Evolutionary conservation across 2,329 filamentous ascomycete genomes (phyloP).

Genomic region (Apiospora marii): DNA sequence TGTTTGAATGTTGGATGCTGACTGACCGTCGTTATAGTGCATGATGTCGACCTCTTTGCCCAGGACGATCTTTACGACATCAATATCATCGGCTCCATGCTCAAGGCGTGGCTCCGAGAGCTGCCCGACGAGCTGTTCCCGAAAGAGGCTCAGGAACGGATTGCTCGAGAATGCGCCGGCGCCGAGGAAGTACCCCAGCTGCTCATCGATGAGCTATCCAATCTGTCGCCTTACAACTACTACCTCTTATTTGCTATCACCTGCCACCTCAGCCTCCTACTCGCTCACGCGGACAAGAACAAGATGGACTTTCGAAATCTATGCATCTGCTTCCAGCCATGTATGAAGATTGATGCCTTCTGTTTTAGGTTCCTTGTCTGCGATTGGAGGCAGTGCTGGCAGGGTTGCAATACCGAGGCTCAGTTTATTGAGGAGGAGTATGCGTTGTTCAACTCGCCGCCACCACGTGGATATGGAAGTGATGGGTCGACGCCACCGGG

Average conservation of each 20-base stretch:
- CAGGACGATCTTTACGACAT: slow-evolving; percentile 92
- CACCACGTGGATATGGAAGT: slow-evolving; percentile 48
- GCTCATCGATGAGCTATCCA: slow-evolving; percentile 90
- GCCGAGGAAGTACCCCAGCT: slow-evolving; percentile 83
- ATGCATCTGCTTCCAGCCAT: slow-evolving; percentile 96
- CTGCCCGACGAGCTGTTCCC: slow-evolving; percentile 95
- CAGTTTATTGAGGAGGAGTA: slow-evolving; percentile 78
- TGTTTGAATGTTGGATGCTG: slow-evolving; percentile 23
- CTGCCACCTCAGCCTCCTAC: slow-evolving; percentile 89
- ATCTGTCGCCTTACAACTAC: slow-evolving; percentile 96
- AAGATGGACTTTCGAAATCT: slow-evolving; percentile 98
- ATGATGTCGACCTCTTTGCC: slow-evolving; percentile 89
- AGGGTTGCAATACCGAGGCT: slow-evolving; percentile 91
- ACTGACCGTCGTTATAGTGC: slow-evolving; percentile 59
- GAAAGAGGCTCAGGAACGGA: slow-evolving; percentile 80
- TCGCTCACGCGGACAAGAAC: slow-evolving; percentile 93
- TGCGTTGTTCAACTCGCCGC: slow-evolving; percentile 63
- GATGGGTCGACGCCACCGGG: slow-evolving; percentile 23
- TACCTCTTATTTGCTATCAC: slow-evolving; percentile 97
- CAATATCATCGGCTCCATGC: slow-evolving; percentile 94
- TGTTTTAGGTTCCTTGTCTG: slow-evolving; percentile 96
- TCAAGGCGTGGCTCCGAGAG: slow-evolving; percentile 95
- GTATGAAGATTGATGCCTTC: slow-evolving; percentile 94
- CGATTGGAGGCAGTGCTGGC: slow-evolving; percentile 97
- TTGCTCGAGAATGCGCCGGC: slow-evolving; percentile 81